Base-by-base conservation (phyloP, 192 early-diverging fungal genomes). In the Coemansia sp. region DNA sequence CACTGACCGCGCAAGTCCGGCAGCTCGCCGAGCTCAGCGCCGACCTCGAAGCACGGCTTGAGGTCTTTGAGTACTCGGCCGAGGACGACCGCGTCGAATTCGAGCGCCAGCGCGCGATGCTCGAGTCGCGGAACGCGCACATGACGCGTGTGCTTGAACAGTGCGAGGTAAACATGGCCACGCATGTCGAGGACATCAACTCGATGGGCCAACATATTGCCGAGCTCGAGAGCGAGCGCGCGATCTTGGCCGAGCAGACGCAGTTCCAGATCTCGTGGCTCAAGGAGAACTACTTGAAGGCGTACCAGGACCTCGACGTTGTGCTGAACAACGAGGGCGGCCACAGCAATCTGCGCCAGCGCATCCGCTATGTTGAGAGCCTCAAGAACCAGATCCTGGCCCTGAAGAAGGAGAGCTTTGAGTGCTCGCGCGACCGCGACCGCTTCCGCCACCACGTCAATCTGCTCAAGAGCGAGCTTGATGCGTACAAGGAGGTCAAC, bases 221-320 rank as follows among this genome's bases (percentile, higher is more conserved):
- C 5, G 77, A 80, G 46, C 38, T 70, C 33, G 77, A 80, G 50
- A 52, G 53, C 30, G 77, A 80, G 54, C 66, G 68, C 0, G 71
- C 70, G 2, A 63, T 80, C 22, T 49, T 70, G 44, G 77, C 77
- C 0, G 77, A 80, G 62, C 63, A 73, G 40, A 58, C 59, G 27
- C 67, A 74, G 25, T 80, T 73, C 64, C 77, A 80, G 59, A 74
- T 70, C 58, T 54, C 48, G 27, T 80, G 77, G 77, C 71, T 80
- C 22, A 73, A 73, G 60, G 71, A 74, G 7, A 73, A 80, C 58
- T 69, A 73, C 60, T 54, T 71, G 10, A 60, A 61, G 31, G 77
- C 71, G 1, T 80, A 74, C 42, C 58, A 59, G 6, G 77, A 73
- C 9, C 49, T 80, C 25, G 71, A 80, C 31, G 32, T 18, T 5